Conservation (phyloP, 345 rosid genomes). For the Ricinus communis region DNA sequence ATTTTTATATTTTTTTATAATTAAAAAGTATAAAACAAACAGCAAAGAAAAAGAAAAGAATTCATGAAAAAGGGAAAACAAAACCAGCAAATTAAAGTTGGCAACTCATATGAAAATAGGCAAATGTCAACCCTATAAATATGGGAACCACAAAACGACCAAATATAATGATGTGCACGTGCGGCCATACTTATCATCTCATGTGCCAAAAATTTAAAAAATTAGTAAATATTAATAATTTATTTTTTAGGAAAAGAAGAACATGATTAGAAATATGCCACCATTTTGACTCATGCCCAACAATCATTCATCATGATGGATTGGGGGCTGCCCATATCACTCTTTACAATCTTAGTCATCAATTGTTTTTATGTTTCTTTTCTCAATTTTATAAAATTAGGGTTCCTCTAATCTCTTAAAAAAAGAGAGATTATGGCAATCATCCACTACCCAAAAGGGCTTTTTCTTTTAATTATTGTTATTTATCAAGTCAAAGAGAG, state of each 20-base stretch:
- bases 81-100: neutral
- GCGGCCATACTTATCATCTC: constrained; percentile 32
- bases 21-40: too few relatives aligned
- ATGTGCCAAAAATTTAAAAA: constrained; percentile 9
- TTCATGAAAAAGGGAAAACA: too few relatives aligned
- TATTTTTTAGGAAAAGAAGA: neutral
- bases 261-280: constrained; percentile 21
- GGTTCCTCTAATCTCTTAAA: too few relatives aligned
- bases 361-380: neutral
- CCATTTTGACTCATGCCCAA: constrained; percentile 28
- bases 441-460: too few relatives aligned
- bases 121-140: constrained; percentile 37
- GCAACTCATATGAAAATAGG: too few relatives aligned
- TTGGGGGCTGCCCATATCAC: too few relatives aligned
- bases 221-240: neutral
- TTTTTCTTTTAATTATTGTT: too few relatives aligned
- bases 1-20: too few relatives aligned
- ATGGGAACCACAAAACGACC: constrained; percentile 6
- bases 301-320: constrained; percentile 19
- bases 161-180: constrained; percentile 47
- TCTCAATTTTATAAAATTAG: neutral
- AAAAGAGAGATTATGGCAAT: too few relatives aligned
- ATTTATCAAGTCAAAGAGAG: too few relatives aligned
- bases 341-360: too few relatives aligned
- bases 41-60: too few relatives aligned